Evolutionary conservation across 2,329 filamentous ascomycete genomes (phyloP).

Genomic region (Verticillium dahliae): DNA sequence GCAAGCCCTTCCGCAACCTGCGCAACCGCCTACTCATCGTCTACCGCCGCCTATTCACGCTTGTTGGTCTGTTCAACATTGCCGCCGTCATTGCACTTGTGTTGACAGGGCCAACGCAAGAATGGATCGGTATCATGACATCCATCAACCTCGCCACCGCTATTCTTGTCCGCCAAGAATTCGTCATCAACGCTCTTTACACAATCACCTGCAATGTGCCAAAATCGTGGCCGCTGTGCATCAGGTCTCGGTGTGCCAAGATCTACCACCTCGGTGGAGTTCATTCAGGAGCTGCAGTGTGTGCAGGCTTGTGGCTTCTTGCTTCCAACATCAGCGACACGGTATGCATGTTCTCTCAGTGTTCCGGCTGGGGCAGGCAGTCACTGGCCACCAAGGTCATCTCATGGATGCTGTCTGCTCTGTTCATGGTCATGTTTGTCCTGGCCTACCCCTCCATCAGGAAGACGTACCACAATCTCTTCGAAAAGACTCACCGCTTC

Average conservation of each 20-base stretch:
- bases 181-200: conserved; percentile 45
- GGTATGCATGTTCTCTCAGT: conserved; percentile 1
- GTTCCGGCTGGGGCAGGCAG: conserved; percentile 17
- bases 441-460: conserved; percentile 61
- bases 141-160: conserved; percentile 42
- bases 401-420: conserved; percentile 48
- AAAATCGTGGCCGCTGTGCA: conserved; percentile 38
- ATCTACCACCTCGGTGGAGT: conserved; percentile 47
- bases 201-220: conserved; percentile 34
- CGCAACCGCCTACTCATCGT: conserved; percentile 41
- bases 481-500: conserved; percentile 67
- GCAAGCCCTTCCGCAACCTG: conserved; percentile 30
- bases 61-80: conserved; percentile 44
- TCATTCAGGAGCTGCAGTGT: conserved; percentile 42
- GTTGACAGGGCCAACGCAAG: conserved; percentile 19
- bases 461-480: conserved; percentile 57
- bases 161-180: conserved; percentile 47
- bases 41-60: conserved; percentile 50
- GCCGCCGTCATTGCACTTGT: conserved; percentile 37
- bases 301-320: conserved; percentile 43
- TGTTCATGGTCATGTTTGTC: conserved; percentile 53
- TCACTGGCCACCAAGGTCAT: conserved; percentile 39
- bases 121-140: conserved; percentile 33
- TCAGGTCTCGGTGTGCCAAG: conserved; percentile 41
- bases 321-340: conserved; percentile 23